Evolutionary conservation across 2,329 filamentous ascomycete species (phyloP).

Genomic region (Escovopsis sp.): DNA sequence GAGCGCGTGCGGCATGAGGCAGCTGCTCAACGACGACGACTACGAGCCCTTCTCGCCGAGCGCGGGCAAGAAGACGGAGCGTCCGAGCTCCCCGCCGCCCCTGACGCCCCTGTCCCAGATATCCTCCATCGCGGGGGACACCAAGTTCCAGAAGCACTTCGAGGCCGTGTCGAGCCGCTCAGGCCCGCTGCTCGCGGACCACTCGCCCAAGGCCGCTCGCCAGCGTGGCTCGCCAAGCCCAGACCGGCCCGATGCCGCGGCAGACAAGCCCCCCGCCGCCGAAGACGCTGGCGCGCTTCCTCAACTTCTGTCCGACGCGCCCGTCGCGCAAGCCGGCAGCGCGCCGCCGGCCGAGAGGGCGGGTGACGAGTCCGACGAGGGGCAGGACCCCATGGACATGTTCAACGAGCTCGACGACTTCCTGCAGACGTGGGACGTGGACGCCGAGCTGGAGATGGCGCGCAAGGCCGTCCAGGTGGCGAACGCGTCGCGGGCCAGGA

Average conservation of each 20-base stretch:
- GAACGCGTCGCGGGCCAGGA: slow-evolving; percentile 3
- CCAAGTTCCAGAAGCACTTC: slow-evolving; percentile 34
- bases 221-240: slow-evolving; percentile 6
- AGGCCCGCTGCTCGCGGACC: slow-evolving; percentile 8
- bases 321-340: too few species aligned
- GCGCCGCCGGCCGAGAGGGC: too few species aligned
- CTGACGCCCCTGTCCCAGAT: slow-evolving; percentile 19
- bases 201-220: slow-evolving; percentile 26
- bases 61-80: slow-evolving; percentile 7
- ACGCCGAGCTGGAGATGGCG: slow-evolving; percentile 20
- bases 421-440: slow-evolving; percentile 20
- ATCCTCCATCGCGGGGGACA: slow-evolving; percentile 16
- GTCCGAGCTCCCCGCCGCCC: slow-evolving; percentile 30
- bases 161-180: slow-evolving; percentile 25
- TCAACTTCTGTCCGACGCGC: too few species aligned
- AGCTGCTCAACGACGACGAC: background rate
- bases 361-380: slow-evolving; percentile 5
- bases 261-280: slow-evolving; percentile 11
- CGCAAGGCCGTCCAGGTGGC: slow-evolving; percentile 8
- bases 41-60: background rate
- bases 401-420: slow-evolving; percentile 23
- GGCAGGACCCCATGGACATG: slow-evolving; percentile 20
- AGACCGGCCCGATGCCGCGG: slow-evolving; percentile 13
- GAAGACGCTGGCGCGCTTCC: slow-evolving; percentile 7
- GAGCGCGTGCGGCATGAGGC: background rate